Base-by-base conservation (phyloP, 768 basidiomycete genomes). In the Leucocoprinus birnbaumii region DNA sequence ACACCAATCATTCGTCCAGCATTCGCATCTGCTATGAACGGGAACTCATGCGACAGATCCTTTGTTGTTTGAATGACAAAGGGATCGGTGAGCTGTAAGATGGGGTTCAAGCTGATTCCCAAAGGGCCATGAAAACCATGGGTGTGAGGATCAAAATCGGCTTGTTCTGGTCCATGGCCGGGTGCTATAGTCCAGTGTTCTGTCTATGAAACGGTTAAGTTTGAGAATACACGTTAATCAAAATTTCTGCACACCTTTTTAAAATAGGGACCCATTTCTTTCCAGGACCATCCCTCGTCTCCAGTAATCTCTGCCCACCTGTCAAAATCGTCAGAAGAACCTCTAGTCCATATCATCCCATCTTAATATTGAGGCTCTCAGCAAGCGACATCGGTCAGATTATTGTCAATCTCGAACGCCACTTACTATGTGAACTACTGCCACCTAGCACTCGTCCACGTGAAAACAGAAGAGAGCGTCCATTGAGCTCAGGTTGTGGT, bases 241-340 rank as follows among this genome's bases (percentile, higher is more conserved):
- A 31, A 11, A 11, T 31, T 55, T 40, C 65, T 68, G 25, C 16
- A 6, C 22, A 14, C 16, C 48, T 21, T 38, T 6, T 22, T 38
- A 8, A 50, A 21, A 7, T 8, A 38, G 18, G 64, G 59, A n/a
- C 59, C 52, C 25, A 71, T 51, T 7, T 49, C 58, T 2, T 56
- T 55, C 63, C 66, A 67, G 1, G 60, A 59, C 83, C 84, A 85
- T 3, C 71, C 71, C 1, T 68, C 51, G 37, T 83, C 79, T 7
- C 76, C 80, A 11, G 71, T 67, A 19, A 76, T 65, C 1, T 59
- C 43, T 0, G 76, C 80, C 66, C 77, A 80, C 55, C 78, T 76
- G 56, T 85, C 78, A 52, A 75, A 85, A 58, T 84, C 83, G 14
- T 71, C 69, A 2, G 48, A 52, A 3, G 68, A 64, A 3, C 73